Percentiles rank a stretch among this genome's conserved stretches.
Conservation (phyloP, 225 moss, liverwort and hornwort genomes). For the Physcomitrellopsis africana region DNA sequence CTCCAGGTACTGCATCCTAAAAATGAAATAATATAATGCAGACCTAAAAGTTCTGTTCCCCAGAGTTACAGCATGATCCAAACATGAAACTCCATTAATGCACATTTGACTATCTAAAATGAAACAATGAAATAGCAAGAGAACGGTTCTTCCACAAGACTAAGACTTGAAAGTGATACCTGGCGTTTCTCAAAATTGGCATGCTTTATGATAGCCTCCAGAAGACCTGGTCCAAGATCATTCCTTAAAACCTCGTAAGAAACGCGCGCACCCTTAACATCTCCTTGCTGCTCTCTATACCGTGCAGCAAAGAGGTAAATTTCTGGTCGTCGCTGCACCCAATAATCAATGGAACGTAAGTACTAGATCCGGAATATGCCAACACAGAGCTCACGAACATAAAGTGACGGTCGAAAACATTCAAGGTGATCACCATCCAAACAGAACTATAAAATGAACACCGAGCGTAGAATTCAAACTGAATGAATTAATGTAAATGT, state of each 20-base stretch:
- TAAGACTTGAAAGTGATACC: conserved; percentile 39
- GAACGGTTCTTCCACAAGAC: no score
- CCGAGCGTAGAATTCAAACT: not conserved
- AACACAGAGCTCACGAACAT: not conserved
- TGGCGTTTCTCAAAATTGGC: conserved; percentile 96
- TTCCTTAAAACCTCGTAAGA: conserved; percentile 72
- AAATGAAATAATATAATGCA: no score
- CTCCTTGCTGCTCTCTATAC: conserved; percentile 81
- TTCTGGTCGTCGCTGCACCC: conserved; percentile 81
- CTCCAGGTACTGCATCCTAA: not conserved
- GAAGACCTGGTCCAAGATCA: conserved; percentile 78
- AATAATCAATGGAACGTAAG: not conserved
- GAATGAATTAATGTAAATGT: not conserved
- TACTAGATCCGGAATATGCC: not conserved
- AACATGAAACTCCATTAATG: not conserved
- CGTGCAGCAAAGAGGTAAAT: conserved; percentile 89
- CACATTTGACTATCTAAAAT: no score
- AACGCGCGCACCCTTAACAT: conserved; percentile 71
- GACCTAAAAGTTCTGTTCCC: no score
- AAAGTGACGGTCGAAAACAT: not conserved
- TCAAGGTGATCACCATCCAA: not conserved
- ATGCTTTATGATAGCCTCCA: conserved; percentile 89
- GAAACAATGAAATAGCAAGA: no score
- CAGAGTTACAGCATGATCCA: not conserved
- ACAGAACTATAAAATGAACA: not conserved